These are phyloP conservation scores for Phytophthora nicotianae DNA, from an alignment of 352 stramenopile genomes.

Conservation along the genomic window DNA sequence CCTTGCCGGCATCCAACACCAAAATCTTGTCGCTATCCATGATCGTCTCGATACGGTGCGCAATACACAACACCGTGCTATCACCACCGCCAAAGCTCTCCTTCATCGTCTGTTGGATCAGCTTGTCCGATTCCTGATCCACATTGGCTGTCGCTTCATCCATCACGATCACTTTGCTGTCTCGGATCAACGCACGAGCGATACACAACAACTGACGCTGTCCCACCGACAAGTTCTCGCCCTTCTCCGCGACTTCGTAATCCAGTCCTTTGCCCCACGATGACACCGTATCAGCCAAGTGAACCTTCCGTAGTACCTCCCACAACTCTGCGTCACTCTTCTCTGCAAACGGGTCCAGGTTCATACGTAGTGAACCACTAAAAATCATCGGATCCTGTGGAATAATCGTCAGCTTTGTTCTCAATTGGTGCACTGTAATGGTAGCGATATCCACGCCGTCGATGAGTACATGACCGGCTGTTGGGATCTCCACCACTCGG, in stretches of 20 bases:
- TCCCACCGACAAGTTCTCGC: constrained; percentile 95
- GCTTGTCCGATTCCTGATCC: constrained; percentile 74
- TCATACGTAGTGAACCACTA: constrained; percentile 86
- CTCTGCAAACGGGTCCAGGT: constrained; percentile 88
- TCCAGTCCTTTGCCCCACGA: constrained; percentile 71
- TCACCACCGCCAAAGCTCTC: constrained; percentile 80
- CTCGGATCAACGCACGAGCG: constrained; percentile 90
- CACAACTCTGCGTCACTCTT: constrained; percentile 63
- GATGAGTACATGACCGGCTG: constrained; percentile 72
- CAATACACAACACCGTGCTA: constrained; percentile 94
- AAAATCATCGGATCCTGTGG: constrained; percentile 93
- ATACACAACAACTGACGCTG: constrained; percentile 96
- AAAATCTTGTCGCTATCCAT: constrained; percentile 93
- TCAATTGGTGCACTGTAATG: constrained; percentile 38
- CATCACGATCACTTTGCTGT: constrained; percentile 91
- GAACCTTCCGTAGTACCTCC: constrained; percentile 60
- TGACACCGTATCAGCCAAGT: constrained; percentile 66
- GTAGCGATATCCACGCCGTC: constrained; percentile 81
- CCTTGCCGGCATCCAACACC: constrained; percentile 83
- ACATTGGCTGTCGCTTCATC: constrained; percentile 96
- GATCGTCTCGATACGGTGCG: constrained; percentile 94
- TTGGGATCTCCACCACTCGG: constrained; percentile 42
- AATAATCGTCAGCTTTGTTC: constrained; percentile 61
- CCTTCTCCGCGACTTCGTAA: constrained; percentile 88
- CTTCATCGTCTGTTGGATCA: constrained; percentile 81